Base-by-base conservation (phyloP, 768 basidiomycete genomes). In the Suillus weaverae region DNA sequence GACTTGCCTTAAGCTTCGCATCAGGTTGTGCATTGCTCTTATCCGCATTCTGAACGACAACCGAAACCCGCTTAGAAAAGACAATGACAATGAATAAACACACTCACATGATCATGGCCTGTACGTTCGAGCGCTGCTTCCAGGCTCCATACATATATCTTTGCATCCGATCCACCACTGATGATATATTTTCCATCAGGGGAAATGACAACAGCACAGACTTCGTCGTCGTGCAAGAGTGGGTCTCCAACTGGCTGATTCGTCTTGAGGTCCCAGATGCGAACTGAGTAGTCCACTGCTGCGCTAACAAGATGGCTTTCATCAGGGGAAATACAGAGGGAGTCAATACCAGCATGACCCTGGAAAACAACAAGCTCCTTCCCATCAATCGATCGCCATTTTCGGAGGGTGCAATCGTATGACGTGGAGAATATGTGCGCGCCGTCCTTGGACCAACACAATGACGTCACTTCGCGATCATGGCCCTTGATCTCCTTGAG, bases 91-190 rank as follows among this genome's bases (percentile, higher is more conserved):
- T 2, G 11, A 22, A 50, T 26, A 7, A 16, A 8, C 48, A 16
- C 14, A 50, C 26, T 26, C 26, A 35, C 20, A 7, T 3, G 1
- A 50, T 50, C 14, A 26, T 30, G 3, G 3, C 13, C 14, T 4
- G 26, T 0, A 6, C 16, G 26, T 16, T 50, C 8, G 6, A 61
- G 35, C 8, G 16, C 44, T 32, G 30, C 60, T 75, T 87, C 86
- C 10, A 81, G 85, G 68, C 94, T 87, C 95, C 95, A 97, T 0
- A 94, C 83, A 4, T 90, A 87, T 1, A 97, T 76, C 41, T 83
- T 80, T 65, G 86, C 82, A 73, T 97, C 95, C 70, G 84, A 84
- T 0, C 95, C 94, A 14, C 86, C 93, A 69, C 90, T 94, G 3
- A 88, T 91, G 5, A 97, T 81, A 62, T 87, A 86, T 70, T 83